Base-by-base conservation (phyloP, 495 filamentous ascomycete genomes). In the Xylaria venustula region DNA sequence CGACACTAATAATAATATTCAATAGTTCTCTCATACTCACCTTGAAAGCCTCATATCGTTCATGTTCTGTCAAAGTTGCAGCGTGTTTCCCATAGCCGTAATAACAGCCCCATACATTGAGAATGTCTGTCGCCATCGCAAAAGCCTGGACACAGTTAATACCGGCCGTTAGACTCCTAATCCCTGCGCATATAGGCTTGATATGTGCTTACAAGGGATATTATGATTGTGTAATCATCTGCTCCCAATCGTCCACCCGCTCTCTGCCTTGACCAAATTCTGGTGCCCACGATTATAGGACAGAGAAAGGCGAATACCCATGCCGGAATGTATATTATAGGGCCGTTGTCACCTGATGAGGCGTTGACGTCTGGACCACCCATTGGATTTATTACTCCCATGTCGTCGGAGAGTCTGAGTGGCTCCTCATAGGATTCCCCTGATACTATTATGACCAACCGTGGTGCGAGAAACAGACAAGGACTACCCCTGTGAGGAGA, bases 171-270 rank as follows among this genome's bases (percentile, higher is more conserved):
- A 30, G 51, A 2, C 5, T 8, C 14, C 15, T 25, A n/a, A 20
- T n/a, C 12, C 14, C 22, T 8, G 20, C 20, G 3, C 7, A 19
- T 26, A 32, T 28, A 17, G 26, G 19, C 54, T 36, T 36, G 7
- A 3, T 22, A 7, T 1, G 26, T 62, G 56, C 67, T 68, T 53
- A 73, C 68, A 14, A 73, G 59, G 22, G 71, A 60, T 34, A 60
- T 56, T 8, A 71, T n/a, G 28, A 73, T 67, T 7, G 65, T 65
- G 28, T 63, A 73, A 48, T 73, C 71, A 52, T 73, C 71, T 0
- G 59, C 23, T 25, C 69, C 71, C 7, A 73, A 61, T 19, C 60
- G 63, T 46, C 64, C 64, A 5, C 64, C 63, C 20, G 58, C 65
- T 8, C 54, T 59, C 15, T 68, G 36, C 15, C 71, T 63, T 9